Percentiles rank a stretch among this genome's conserved stretches.
Evolutionary conservation across 2,329 filamentous ascomycete species (phyloP).

Genomic region (Botrytis sinoallii): DNA sequence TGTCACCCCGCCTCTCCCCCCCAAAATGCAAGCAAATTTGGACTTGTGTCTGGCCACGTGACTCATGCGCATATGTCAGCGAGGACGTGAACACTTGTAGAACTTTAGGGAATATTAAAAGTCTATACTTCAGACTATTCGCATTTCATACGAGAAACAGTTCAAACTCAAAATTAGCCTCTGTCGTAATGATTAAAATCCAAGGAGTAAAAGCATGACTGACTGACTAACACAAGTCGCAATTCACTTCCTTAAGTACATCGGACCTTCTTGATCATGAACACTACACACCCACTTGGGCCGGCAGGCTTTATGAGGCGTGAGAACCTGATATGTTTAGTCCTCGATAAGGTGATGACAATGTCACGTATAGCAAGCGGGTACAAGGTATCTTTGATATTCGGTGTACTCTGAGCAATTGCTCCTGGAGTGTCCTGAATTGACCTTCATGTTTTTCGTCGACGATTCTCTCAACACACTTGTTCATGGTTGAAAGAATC

Average conservation of each 20-base stretch:
- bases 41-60: background rate
- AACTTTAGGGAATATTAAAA: background rate
- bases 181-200: background rate
- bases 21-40: background rate
- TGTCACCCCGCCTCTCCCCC: background rate
- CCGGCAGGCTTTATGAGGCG: background rate
- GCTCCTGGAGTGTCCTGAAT: background rate
- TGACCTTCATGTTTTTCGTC: background rate
- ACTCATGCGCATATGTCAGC: background rate
- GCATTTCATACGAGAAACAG: background rate
- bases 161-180: background rate
- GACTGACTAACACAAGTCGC: background rate
- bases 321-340: background rate
- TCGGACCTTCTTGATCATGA: background rate
- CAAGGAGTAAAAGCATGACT: background rate
- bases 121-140: background rate
- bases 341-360: no score
- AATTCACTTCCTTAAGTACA: background rate
- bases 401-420: background rate
- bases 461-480: background rate
- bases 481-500: background rate
- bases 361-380: background rate
- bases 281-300: background rate
- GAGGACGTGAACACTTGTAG: background rate
- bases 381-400: no score